Percentiles rank a stretch among this genome's conserved stretches.
Conservation (phyloP, 805 yeast species). For the Nakazawaea molendinolei region DNA sequence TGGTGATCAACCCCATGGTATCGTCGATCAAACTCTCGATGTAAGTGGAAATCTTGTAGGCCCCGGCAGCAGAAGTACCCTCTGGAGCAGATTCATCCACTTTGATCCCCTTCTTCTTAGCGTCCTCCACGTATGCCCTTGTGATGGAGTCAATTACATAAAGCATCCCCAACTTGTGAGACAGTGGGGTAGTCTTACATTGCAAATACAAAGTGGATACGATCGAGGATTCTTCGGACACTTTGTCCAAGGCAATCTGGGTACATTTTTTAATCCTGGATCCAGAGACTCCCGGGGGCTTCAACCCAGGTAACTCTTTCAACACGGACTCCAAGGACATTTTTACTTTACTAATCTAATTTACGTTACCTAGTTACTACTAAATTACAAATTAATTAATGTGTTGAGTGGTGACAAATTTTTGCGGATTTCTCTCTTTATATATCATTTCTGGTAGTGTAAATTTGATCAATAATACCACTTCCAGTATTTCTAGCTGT, state of each 20-base stretch:
- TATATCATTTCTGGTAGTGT: too few species aligned
- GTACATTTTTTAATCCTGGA: constrained; percentile 86
- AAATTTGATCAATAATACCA: too few species aligned
- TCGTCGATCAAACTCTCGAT: constrained; percentile 60
- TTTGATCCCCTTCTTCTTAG: constrained; percentile 46
- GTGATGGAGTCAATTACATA: constrained; percentile 91
- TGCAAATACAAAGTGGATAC: constrained; percentile 54
- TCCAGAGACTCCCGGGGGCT: constrained; percentile 93
- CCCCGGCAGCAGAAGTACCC: constrained; percentile 73
- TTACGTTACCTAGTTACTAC: too few species aligned
- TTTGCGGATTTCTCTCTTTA: too few species aligned
- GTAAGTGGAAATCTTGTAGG: constrained; percentile 54
- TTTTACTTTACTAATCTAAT: too few species aligned
- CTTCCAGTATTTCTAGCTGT: too few species aligned
- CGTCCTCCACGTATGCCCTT: constrained; percentile 75
- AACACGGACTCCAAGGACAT: constrained; percentile 38
- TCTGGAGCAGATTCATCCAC: constrained; percentile 45
- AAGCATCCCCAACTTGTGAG: constrained; percentile 86
- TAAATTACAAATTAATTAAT: too few species aligned
- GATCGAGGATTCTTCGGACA: constrained; percentile 40
- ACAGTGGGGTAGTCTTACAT: constrained; percentile 64
- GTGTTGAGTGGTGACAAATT: too few species aligned
- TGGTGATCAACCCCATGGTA: constrained; percentile 47
- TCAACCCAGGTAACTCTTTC: constrained; percentile 47
- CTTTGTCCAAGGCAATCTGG: constrained; percentile 67